phyloP scores from a whole-genome alignment of 768 basidiomycete species.

The Collybia nuda region DNA sequence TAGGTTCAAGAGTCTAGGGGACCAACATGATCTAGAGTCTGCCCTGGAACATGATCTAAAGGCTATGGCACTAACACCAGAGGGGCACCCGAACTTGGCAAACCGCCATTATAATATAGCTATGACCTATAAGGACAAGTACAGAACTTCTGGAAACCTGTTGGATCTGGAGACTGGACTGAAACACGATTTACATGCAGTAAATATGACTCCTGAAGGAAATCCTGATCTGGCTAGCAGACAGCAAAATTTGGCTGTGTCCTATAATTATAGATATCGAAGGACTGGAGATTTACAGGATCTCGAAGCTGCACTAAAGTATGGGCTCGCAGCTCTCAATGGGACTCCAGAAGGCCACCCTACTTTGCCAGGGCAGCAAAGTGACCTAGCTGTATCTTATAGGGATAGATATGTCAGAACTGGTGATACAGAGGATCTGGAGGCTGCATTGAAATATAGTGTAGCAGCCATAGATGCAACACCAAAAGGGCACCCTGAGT shows the following conservation, averaged over 20 bases:
- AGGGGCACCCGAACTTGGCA: slow-evolving; percentile 1
- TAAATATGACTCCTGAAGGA: neutral
- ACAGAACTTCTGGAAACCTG: neutral
- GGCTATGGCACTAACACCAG: neutral
- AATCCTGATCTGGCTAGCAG: neutral
- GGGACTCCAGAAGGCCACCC: no score
- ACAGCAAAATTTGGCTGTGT: neutral
- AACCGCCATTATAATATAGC: slow-evolving; percentile 1
- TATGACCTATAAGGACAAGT: neutral
- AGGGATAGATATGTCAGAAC: no score
- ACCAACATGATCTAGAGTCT: slow-evolving; percentile 2
- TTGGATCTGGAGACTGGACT: neutral
- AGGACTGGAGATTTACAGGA: no score
- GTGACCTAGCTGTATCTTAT: no score
- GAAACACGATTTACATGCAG: neutral
- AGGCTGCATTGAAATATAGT: no score
- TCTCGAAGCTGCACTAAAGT: no score
- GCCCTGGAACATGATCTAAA: neutral
- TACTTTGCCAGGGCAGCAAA: no score
- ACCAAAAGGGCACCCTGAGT: no score
- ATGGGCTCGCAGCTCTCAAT: no score
- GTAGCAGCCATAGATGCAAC: no score
- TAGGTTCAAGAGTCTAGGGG: neutral
- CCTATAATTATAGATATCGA: no score
- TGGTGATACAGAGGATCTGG: no score